Percentiles rank a stretch among this genome's conserved stretches.
Evolutionary conservation across 1,284 basidiomycete genomes (phyloP).

Genomic region (Paramarasmius palmivorus): DNA sequence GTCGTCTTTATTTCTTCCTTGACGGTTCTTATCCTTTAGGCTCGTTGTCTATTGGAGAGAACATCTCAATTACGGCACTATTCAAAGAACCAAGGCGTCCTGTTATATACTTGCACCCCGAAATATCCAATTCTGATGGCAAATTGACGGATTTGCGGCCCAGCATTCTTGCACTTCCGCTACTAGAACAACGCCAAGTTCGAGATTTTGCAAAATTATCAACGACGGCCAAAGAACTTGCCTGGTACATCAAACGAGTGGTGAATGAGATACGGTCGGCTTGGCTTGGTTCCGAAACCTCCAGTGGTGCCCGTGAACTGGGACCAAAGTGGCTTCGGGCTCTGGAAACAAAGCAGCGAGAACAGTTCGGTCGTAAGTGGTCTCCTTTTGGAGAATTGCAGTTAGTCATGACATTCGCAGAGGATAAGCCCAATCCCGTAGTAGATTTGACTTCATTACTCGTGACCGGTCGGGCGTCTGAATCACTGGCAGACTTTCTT

Average conservation of each 20-base stretch:
- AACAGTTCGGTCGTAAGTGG: slow-evolving; percentile 63
- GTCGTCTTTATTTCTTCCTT: slow-evolving; percentile 63
- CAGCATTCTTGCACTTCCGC: slow-evolving; percentile 50
- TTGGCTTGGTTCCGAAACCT: slow-evolving; percentile 71
- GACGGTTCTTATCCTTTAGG: slow-evolving; percentile 85
- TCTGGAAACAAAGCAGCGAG: slow-evolving; percentile 61
- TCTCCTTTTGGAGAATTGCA: slow-evolving; percentile 5
- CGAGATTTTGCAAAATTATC: slow-evolving; percentile 72
- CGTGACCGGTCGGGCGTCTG: slow-evolving; percentile 66
- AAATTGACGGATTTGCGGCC: slow-evolving; percentile 44
- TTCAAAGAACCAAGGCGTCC: slow-evolving; percentile 49
- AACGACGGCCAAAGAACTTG: slow-evolving; percentile 67
- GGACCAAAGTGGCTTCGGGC: slow-evolving; percentile 73
- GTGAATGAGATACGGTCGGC: slow-evolving; percentile 67
- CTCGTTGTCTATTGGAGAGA: slow-evolving; percentile 41
- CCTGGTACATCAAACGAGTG: slow-evolving; percentile 68
- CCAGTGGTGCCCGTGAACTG: slow-evolving; percentile 64
- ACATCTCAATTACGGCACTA: slow-evolving; percentile 42
- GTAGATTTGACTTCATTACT: slow-evolving; percentile 73
- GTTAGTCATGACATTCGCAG: slow-evolving; percentile 32
- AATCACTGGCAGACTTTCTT: slow-evolving; percentile 69
- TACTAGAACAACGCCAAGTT: slow-evolving; percentile 53
- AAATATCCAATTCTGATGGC: slow-evolving; percentile 24
- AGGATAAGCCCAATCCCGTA: slow-evolving; percentile 58
- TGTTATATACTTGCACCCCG: slow-evolving; percentile 49